Base-by-base conservation (phyloP, 768 basidiomycete genomes). In the Naganishia antarctica region DNA sequence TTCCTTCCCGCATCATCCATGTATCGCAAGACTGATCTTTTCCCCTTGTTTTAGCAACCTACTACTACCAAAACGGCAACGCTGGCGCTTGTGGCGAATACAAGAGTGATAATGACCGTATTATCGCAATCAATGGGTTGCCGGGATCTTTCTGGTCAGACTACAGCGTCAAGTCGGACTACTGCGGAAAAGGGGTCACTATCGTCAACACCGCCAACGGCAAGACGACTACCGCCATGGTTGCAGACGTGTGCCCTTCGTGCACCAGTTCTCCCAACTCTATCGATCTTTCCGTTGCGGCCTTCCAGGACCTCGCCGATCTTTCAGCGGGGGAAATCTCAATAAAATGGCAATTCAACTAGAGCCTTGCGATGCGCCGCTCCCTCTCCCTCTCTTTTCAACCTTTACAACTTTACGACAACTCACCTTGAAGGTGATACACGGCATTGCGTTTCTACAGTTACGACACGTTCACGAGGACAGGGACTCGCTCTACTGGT, bases 211-310 rank as follows among this genome's bases (percentile, higher is more conserved):
- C 80, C 63, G 88, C 78, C 25, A 85, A 83, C 77, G 80, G 82
- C 53, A 83, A 85, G 76, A 73, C 76, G 21, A 82, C 88, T 62
- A 80, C 76, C 3, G 90, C 85, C 45, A 82, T 80, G 25, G 81
- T 96, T 68, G 88, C 83, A 32, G 90, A 91, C 70, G 85, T 82
- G 34, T 96, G 91, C 81, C 90, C 90, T 25, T 86, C 86, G n/a
- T 94, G 90, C 79, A 57, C 72, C 57, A 84, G 83, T 70, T 7
- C 18, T 9, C 32, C 40, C 25, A 82, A 87, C 75, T 88, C 86
- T 15, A 85, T 96, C 72, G 79, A 80, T 57, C 75, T 79, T 64
- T 79, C 78, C 34, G 69, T 53, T 58, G 84, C 71, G 60, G 87
- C 88, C 45, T 92, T 93, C 83, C 32, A 77, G 23, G 53, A 37